Percentiles rank a stretch among this genome's conserved stretches.
These are phyloP conservation scores for Beauveria sp. DNA, from an alignment of 2,329 filamentous ascomycete species.

Conservation along the genomic window DNA sequence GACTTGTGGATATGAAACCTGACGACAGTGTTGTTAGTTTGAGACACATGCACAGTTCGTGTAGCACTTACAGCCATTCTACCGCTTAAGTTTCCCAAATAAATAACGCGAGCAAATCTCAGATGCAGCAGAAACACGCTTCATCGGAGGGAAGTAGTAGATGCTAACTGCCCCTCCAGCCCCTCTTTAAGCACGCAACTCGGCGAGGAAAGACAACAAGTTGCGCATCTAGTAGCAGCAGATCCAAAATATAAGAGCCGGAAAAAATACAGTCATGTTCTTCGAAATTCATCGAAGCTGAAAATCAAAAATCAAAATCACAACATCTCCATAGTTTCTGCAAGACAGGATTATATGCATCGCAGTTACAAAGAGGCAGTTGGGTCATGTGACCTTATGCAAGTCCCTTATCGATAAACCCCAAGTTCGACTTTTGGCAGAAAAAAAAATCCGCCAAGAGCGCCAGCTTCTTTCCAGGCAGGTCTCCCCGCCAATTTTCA, in stretches of 20 bases:
- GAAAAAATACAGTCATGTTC: not conserved
- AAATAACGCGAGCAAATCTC: no score
- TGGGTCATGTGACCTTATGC: slow-evolving; percentile 1
- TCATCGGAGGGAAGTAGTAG: no score
- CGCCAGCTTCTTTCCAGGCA: not conserved
- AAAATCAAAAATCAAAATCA: no score
- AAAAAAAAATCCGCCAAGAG: slow-evolving; percentile 6
- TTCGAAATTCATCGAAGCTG: not conserved
- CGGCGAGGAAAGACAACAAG: not conserved
- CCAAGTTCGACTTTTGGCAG: not conserved
- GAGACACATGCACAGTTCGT: not conserved
- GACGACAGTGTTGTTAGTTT: not conserved
- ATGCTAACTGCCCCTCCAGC: not conserved
- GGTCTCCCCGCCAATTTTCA: slow-evolving; percentile 1
- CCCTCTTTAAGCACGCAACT: not conserved
- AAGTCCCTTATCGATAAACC: slow-evolving; percentile 6
- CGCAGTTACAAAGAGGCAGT: not conserved
- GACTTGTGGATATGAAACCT: slow-evolving; percentile 60
- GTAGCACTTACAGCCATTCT: slow-evolving; percentile 18
- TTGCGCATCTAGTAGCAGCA: not conserved
- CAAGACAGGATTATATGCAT: not conserved
- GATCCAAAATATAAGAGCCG: not conserved
- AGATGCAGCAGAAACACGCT: no score
- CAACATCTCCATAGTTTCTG: not conserved
- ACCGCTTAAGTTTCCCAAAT: not conserved